A percentile compares a stretch with the other conserved stretches of the same genome.
Conservation (phyloP, 768 basidiomycete species). For the Cyclocybe aegerita region DNA sequence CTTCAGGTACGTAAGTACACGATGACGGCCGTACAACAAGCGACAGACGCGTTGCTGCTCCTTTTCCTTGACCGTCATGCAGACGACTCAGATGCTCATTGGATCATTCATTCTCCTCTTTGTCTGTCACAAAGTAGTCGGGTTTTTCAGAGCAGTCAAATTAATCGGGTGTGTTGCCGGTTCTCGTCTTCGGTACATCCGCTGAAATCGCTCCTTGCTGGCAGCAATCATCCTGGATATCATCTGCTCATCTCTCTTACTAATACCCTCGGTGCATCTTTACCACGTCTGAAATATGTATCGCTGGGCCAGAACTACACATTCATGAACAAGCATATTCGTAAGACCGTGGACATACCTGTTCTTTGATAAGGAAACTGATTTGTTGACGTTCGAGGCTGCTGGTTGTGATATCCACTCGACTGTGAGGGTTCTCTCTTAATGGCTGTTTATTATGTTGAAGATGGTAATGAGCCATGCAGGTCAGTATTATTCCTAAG, state of each 20-base stretch:
- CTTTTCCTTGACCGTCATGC: constrained; percentile 1
- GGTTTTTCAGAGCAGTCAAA: constrained; percentile 20
- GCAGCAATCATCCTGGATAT: constrained; percentile 32
- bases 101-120: constrained; percentile 18
- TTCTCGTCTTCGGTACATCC: not conserved
- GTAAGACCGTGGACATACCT: constrained; percentile 19
- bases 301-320: constrained; percentile 27
- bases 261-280: constrained; percentile 21
- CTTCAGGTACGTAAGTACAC: too few species aligned
- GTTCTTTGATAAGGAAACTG: not conserved
- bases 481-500: constrained; percentile 27
- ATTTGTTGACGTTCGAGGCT: constrained; percentile 8
- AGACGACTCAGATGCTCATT: constrained; percentile 5
- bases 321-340: constrained; percentile 28
- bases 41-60: not conserved
- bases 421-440: constrained; percentile 20
- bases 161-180: constrained; percentile 26
- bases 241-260: constrained; percentile 25
- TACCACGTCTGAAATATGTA: constrained; percentile 30
- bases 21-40: not conserved
- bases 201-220: not conserved
- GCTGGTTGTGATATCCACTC: constrained; percentile 37
- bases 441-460: too few species aligned
- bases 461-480: not conserved
- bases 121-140: constrained; percentile 18